A percentile compares a stretch with the other conserved stretches of the same genome.
These are phyloP conservation scores for Pleurostoma richardsiae DNA, from an alignment of 2,329 filamentous ascomycete genomes.

Conservation along the genomic window DNA sequence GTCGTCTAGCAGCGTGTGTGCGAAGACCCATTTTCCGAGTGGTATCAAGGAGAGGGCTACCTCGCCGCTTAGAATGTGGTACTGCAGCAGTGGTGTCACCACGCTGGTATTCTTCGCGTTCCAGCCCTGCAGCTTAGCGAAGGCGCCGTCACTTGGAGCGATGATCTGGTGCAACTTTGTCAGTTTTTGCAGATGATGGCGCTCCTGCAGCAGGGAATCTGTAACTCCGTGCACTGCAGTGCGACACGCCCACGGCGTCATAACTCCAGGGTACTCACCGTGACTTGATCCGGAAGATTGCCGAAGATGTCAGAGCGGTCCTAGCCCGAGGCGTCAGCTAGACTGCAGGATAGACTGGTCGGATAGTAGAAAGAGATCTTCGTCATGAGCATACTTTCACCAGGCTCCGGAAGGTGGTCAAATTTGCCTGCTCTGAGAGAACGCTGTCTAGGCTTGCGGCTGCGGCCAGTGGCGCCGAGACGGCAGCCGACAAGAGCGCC, in stretches of 20 bases:
- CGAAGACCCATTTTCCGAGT: slow-evolving; percentile 29
- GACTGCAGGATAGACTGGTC: background rate
- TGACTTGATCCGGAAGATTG: slow-evolving; percentile 37
- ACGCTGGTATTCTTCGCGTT: slow-evolving; percentile 31
- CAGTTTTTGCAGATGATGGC: background rate
- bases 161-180: background rate
- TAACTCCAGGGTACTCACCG: slow-evolving; percentile 22
- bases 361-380: background rate
- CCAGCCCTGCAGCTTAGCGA: slow-evolving; percentile 47
- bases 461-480: no score
- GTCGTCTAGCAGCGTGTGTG: slow-evolving; percentile 36
- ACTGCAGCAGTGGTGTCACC: background rate
- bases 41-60: slow-evolving; percentile 33
- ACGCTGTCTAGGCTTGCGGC: slow-evolving; percentile 30
- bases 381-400: slow-evolving; percentile 28
- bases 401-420: slow-evolving; percentile 36
- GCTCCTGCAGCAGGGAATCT: background rate
- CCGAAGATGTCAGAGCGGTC: slow-evolving; percentile 40
- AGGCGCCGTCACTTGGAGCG: background rate
- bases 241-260: no score
- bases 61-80: slow-evolving; percentile 28
- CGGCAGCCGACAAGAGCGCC: no score
- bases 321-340: slow-evolving; percentile 15
- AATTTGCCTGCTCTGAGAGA: slow-evolving; percentile 30
- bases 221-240: no score